Base-by-base conservation (phyloP, 164 flowering plant genomes). In the Pachysandra terminalis region DNA sequence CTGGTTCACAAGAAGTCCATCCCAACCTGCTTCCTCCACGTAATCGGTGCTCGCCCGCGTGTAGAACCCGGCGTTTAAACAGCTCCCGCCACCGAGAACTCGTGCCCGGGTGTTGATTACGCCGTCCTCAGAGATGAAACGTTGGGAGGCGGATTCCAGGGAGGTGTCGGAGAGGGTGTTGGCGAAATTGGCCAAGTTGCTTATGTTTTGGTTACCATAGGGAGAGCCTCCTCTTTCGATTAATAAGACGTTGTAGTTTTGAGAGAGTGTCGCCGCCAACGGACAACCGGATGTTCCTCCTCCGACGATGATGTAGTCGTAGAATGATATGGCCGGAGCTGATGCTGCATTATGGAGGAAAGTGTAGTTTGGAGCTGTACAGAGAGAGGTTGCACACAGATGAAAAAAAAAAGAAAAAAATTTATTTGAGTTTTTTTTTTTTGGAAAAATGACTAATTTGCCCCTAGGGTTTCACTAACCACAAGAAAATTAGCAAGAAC, bases 251-350 rank as follows among this genome's bases (percentile, higher is more conserved):
- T 56, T 79, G 21, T 81, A 80, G 27, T 68, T 72, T 41, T 77
- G 74, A 0, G 98, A 90, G 5, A 93, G 95, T 0, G 98, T 93
- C 1, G 98, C 93, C 0, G 95, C 93, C 23, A 93, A 32, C 0
- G 95, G 84, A 59, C 96, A 93, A 17, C 96, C 98, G 0, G 90
- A 73, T 0, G 98, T 89, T 51, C 98, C 98, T 22, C 96, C 98
- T 0, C 98, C 98, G 19, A 90, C 54, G 62, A 93, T 67, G 40
- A 93, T 87, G 85, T 93, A 93, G 70, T 90, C 95, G 53, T 81
- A 86, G 74, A 49, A 73, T 0, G 68, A 25, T 0, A 70, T 5
- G 4, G 67, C 63, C 0, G 91, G 90, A 1, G 96, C 88, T 14
- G 76, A 40, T 16, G 82, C 83, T 53, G 96, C 96, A 19, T 87